Evolutionary conservation across 2,329 filamentous ascomycete species (phyloP), one percentile per base, ranked within the genome.

Genomic region (Fusarium bulbicola): DNA sequence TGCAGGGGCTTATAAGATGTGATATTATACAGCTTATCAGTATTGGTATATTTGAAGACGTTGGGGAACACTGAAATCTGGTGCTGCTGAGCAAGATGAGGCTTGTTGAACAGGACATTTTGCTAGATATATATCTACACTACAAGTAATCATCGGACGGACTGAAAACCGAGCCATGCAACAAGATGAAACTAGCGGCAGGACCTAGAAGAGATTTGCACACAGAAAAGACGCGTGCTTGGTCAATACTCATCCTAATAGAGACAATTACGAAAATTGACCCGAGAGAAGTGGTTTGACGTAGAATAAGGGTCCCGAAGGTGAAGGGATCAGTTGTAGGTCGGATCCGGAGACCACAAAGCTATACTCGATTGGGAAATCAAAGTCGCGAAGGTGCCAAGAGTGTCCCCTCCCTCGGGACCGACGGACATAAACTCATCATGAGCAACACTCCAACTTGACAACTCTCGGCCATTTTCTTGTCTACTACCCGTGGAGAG

Each of bases 341-440:
- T 73, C 72, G 76, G 74, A 72, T 69, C 76, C 74, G 70, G 73
- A 42, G 46, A 52, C 39, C 52, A 60, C n/a, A 30, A 11, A 60
- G 67, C 77, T 77, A 78, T 59, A 21, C 77, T 54, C 20, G 18
- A 53, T 71, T 70, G 63, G 62, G 75, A 72, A 57, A 46, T n/a
- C 28, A 57, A 53, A 36, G 50, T 57, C 28, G 50, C 43, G 66
- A 59, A 42, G 40, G 16, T 47, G 46, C 56, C 43, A 62, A 52
- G 60, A 58, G 42, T 32, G 21, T 56, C 71, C 52, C 71, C 59
- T 72, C 63, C 52, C 52, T 76, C 75, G 75, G 75, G 75, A 72
- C 75, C 75, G 75, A 77, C 69, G 72, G 72, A 50, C 62, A 73
- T 63, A n/a, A 73, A 46, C 65, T 63, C 57, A 63, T 42, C 66